Evolutionary conservation across 768 basidiomycete genomes (phyloP), one percentile per base, ranked within the genome.

Genomic region (Galerina sulciceps): DNA sequence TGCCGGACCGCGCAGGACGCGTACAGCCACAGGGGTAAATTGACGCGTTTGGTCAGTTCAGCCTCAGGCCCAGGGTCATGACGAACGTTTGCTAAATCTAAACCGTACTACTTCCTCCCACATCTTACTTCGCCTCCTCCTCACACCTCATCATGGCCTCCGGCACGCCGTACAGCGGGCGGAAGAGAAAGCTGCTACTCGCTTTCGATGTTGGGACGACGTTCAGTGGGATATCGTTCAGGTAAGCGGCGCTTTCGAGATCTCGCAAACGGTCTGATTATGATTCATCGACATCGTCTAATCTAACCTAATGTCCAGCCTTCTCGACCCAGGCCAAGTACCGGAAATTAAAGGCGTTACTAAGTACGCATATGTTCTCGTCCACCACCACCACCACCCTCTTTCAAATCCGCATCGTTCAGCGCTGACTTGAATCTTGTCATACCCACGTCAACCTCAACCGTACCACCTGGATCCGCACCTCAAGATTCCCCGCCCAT

Each of bases 401-500:
- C 26, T 8, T 31, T 31, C 26, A 31, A 31, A 31, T 31, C 26
- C 26, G 2, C 26, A 3, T 31, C 26, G 26, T 1, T 0, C 26
- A 31, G 2, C 26, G 26, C 26, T 31, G 26, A 31, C 26, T 31
- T 8, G 26, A 31, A 31, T 31, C 26, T 8, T 31, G 26, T 31
- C 26, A 40, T 38, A 18, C 22, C n/a, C 18, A 14, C 23, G 4
- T 17, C 14, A 46, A 6, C 14, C 40, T n/a, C 4, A 10, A 44
- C 13, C 35, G 35, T 14, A 38, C 42, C 26, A 31, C 2, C 2
- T n/a, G n/a, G n/a, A 31, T 3, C 26, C 26, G 26, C 2, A 31
- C 26, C 1, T 0, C 2, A 26, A 84, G 83, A 55, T 84, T 76
- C 60, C 82, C 83, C 5, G 77, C 75, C 0, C 80, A 83, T 51